Evolutionary conservation across 2,329 filamentous ascomycete species (phyloP).

Genomic region (Fusarium abutilonis): DNA sequence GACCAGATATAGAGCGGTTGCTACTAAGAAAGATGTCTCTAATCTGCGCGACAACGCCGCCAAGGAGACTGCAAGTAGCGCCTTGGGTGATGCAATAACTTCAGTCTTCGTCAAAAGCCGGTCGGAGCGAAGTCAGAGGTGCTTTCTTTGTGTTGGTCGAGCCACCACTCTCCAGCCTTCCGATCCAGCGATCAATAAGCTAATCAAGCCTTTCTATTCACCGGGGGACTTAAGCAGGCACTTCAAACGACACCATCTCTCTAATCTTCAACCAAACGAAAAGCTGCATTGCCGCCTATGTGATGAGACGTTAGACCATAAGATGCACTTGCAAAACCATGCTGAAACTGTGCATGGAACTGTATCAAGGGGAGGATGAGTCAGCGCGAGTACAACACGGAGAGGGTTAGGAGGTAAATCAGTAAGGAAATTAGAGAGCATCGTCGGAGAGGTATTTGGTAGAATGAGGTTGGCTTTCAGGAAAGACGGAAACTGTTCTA

Average conservation of each 20-base stretch:
- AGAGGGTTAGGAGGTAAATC: no score
- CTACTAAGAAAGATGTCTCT: not conserved
- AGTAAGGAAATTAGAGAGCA: no score
- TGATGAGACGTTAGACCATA: constrained; percentile 2
- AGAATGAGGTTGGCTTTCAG: no score
- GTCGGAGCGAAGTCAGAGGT: not conserved
- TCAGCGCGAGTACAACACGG: no score
- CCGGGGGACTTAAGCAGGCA: constrained; percentile 1
- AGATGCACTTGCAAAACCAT: constrained; percentile 21
- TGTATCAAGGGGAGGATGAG: constrained; percentile 1
- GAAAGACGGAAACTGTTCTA: no score
- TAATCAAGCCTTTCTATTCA: constrained; percentile 17
- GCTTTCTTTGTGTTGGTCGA: constrained; percentile 5
- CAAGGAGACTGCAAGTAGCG: not conserved
- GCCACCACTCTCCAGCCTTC: not conserved
- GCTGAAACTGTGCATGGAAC: constrained; percentile 7
- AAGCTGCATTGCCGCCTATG: constrained; percentile 5
- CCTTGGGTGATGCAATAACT: not conserved
- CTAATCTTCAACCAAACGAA: constrained; percentile 3
- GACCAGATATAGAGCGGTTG: not conserved
- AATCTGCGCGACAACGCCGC: not conserved
- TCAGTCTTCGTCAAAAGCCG: not conserved
- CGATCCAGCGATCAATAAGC: not conserved
- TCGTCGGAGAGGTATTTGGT: no score
- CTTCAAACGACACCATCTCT: constrained; percentile 10